Conservation (phyloP, 1,284 basidiomycete genomes). For the Cryptococcus sp. region DNA sequence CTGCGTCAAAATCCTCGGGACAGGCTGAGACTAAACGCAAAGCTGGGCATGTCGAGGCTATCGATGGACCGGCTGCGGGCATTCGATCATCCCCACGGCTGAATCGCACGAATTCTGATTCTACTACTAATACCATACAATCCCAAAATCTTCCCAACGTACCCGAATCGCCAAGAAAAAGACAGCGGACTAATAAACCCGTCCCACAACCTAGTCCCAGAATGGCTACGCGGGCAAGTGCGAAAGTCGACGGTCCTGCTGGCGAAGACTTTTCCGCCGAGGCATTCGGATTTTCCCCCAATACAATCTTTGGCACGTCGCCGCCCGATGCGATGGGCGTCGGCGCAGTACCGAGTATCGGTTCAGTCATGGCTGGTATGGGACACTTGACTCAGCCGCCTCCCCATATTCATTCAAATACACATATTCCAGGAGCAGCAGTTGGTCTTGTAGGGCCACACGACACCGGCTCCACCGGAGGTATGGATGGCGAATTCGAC, state of each 20-base stretch:
- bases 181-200: constrained; percentile 17
- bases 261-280: constrained; percentile 15
- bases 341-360: constrained; percentile 3
- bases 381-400: background rate
- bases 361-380: constrained; percentile 3
- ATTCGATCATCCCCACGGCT: constrained; percentile 19
- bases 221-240: constrained; percentile 29
- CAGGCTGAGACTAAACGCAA: constrained; percentile 8
- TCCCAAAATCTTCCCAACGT: constrained; percentile 2
- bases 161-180: constrained; percentile 32
- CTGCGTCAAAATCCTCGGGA: background rate
- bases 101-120: constrained; percentile 15
- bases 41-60: background rate
- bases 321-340: constrained; percentile 17
- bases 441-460: no score
- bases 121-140: constrained; percentile 3
- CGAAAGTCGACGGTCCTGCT: constrained; percentile 8
- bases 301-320: constrained; percentile 27
- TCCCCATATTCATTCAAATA: background rate
- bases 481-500: constrained; percentile 17
- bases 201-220: constrained; percentile 32
- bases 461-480: background rate
- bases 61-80: constrained; percentile 16
- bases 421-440: background rate
- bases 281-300: constrained; percentile 25